phyloP scores from a whole-genome alignment of 345 rosid species.

The Acer saccharum region DNA sequence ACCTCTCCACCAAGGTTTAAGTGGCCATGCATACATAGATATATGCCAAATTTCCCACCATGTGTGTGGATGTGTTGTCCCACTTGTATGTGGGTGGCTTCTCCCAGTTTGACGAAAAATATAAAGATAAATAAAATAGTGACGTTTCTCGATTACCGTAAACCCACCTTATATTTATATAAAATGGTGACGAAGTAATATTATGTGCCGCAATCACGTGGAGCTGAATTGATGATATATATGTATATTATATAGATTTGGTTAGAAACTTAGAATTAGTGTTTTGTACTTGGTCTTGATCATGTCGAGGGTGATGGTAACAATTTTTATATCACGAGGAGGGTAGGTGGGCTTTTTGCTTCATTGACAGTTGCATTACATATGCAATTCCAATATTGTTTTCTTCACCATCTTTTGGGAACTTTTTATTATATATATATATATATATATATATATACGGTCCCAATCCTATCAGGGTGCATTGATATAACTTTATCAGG shows the following conservation, averaged over 20 bases:
- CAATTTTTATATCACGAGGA: conserved; percentile 12
- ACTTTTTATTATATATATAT: conserved; percentile 6
- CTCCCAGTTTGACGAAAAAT: too few relatives aligned
- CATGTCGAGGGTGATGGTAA: conserved; percentile 19
- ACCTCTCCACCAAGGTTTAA: too few relatives aligned
- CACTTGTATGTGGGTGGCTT: too few relatives aligned
- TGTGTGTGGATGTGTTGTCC: too few relatives aligned
- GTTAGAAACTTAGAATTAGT: conserved; percentile 25
- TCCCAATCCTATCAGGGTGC: too few relatives aligned
- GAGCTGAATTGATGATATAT: conserved; percentile 1
- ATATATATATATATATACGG: too few relatives aligned
- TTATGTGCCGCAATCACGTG: conserved; percentile 29
- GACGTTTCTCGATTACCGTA: too few relatives aligned
- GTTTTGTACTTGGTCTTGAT: conserved; percentile 20
- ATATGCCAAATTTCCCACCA: too few relatives aligned
- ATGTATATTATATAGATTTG: neutral
- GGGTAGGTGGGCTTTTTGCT: conserved; percentile 29
- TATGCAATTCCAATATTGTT: conserved; percentile 19
- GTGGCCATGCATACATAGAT: too few relatives aligned
- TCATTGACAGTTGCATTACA: conserved; percentile 27
- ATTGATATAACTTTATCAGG: too few relatives aligned
- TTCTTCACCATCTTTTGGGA: conserved; percentile 39
- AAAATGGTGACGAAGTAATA: neutral
- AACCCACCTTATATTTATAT: neutral
- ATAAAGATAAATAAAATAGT: too few relatives aligned